Conservation (phyloP, 352 stramenopile genomes). For the Pseudoperonospora humuli region DNA sequence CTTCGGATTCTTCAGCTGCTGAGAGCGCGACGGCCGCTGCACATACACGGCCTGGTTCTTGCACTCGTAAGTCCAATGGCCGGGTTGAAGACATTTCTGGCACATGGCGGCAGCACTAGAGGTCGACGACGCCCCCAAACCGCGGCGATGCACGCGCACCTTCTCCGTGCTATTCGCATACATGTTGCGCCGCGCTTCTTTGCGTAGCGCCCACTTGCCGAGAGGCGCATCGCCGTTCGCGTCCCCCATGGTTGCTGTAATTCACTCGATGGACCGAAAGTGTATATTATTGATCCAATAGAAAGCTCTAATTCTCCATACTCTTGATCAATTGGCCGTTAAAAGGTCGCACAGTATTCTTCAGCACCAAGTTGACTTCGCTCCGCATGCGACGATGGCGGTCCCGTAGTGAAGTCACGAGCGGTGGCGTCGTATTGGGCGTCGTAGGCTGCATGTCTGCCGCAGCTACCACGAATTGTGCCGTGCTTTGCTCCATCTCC, state of each 20-base stretch:
- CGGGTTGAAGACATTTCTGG: constrained; percentile 73
- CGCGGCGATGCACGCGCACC: constrained; percentile 47
- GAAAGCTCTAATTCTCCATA: constrained; percentile 3
- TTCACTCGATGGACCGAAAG: neutral
- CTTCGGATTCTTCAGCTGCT: constrained; percentile 75
- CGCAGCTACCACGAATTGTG: constrained; percentile 56
- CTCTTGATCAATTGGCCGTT: constrained; percentile 15
- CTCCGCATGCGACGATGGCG: constrained; percentile 21
- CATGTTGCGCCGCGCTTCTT: constrained; percentile 76
- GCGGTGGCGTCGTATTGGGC: constrained; percentile 32
- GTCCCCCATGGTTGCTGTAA: constrained; percentile 19
- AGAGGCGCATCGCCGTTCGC: constrained; percentile 32
- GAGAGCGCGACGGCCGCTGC: constrained; percentile 61
- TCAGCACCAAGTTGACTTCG: constrained; percentile 8
- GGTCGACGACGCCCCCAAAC: constrained; percentile 10
- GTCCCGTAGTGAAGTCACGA: constrained; percentile 28
- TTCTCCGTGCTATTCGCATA: constrained; percentile 77
- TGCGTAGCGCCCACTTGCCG: constrained; percentile 56
- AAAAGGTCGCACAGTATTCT: constrained; percentile 4
- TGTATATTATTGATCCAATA: constrained; percentile 11
- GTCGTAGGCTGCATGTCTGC: constrained; percentile 50
- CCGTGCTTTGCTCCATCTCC: constrained; percentile 40
- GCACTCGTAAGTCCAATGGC: constrained; percentile 86
- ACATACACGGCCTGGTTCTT: constrained; percentile 81
- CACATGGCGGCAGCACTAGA: constrained; percentile 42